Percentiles rank a stretch among this genome's conserved stretches.
These are phyloP conservation scores for Pyricularia pennisetigena DNA, from an alignment of 2,329 filamentous ascomycete species.

Conservation along the genomic window DNA sequence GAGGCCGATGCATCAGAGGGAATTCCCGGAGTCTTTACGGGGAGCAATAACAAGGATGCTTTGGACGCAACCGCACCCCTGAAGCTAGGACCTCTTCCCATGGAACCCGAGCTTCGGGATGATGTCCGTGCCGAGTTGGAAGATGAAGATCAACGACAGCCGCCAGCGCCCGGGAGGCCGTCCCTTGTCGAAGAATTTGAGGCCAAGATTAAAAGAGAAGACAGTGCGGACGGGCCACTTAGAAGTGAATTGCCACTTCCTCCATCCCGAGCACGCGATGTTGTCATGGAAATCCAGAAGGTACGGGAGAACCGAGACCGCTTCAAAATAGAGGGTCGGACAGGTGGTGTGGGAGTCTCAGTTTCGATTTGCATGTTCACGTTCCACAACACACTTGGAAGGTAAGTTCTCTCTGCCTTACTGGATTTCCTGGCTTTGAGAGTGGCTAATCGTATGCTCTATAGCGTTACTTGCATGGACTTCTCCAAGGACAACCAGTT, in stretches of 20 bases:
- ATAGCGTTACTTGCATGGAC: conserved; percentile 80
- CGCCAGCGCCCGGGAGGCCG: conserved; percentile 59
- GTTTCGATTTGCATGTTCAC: conserved; percentile 96
- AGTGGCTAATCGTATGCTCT: conserved; percentile 9
- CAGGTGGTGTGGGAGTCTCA: conserved; percentile 71
- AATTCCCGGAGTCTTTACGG: conserved; percentile 52
- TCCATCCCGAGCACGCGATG: conserved; percentile 78
- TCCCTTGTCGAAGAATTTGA: conserved; percentile 83
- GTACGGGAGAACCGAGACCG: conserved; percentile 87
- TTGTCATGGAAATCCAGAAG: conserved; percentile 89
- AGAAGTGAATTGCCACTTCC: conserved; percentile 77
- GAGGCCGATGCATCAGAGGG: conserved; percentile 55
- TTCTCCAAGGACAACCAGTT: conserved; percentile 87
- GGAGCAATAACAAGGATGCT: conserved; percentile 50
- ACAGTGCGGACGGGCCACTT: conserved; percentile 71
- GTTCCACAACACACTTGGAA: conserved; percentile 92
- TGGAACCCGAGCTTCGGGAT: conserved; percentile 72
- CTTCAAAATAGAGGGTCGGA: conserved; percentile 77
- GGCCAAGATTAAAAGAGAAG: conserved; percentile 78
- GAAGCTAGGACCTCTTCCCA: conserved; percentile 70
- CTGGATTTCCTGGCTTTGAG: conserved; percentile 4
- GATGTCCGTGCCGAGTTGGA: conserved; percentile 82
- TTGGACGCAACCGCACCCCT: conserved; percentile 48
- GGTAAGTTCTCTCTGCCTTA: conserved; percentile 39
- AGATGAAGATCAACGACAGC: conserved; percentile 72